Percentiles rank a stretch among this genome's conserved stretches.
Conservation (phyloP, 2,329 filamentous ascomycete species). For the Sphaerulina musiva region DNA sequence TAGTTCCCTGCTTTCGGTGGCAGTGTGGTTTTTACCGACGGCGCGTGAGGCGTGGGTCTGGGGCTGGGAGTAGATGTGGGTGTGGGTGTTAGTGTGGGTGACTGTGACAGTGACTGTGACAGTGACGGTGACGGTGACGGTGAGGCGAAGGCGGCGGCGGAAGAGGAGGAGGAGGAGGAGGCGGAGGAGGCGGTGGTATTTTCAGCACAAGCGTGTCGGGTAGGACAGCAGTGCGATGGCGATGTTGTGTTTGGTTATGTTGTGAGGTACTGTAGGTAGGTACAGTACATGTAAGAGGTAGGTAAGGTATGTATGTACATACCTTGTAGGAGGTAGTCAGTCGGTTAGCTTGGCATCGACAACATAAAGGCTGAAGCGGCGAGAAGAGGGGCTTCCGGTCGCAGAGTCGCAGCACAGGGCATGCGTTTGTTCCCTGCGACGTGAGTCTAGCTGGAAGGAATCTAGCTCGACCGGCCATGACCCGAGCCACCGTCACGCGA, state of each 20-base stretch:
- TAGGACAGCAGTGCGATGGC: not conserved
- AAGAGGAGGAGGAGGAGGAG: not conserved
- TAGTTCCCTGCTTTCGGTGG: slow-evolving; percentile 1
- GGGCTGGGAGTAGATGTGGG: not conserved
- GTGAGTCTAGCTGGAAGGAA: no score
- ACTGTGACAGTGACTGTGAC: not conserved
- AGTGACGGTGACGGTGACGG: no score
- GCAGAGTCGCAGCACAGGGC: no score
- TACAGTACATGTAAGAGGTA: not conserved
- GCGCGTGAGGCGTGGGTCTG: no score
- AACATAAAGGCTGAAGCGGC: no score
- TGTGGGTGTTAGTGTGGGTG: not conserved
- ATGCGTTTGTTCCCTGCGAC: no score
- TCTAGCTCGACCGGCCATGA: no score
- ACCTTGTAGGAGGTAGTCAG: not conserved
- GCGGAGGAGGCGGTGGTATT: not conserved
- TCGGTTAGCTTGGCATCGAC: not conserved
- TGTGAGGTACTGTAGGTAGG: no score
- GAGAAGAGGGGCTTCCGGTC: no score
- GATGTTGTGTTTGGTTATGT: not conserved
- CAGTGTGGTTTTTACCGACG: not conserved
- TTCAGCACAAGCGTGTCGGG: no score
- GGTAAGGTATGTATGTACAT: not conserved
- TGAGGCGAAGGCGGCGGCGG: no score
- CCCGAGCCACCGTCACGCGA: no score